These are phyloP conservation scores for Dactylis glomerata DNA, from an alignment of 176 grass and related monocot genomes.

Conservation along the genomic window DNA sequence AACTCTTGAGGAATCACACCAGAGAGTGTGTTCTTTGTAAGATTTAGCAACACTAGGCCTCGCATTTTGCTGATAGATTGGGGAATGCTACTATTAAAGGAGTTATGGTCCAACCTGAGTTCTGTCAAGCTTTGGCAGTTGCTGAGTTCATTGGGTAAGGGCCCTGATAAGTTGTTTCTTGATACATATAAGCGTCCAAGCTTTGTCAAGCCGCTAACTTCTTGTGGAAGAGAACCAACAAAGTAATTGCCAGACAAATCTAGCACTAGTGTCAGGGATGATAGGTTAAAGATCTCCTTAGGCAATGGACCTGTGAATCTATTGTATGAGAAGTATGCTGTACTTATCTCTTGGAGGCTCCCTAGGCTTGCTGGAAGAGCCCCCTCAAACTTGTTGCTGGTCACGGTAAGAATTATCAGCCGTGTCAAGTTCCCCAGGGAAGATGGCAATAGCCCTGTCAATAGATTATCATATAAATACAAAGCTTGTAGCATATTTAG, in stretches of 20 bases:
- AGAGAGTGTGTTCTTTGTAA: conserved; percentile 39
- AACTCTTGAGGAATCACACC: conserved; percentile 47
- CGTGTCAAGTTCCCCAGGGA: conserved; percentile 32
- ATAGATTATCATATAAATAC: neutral
- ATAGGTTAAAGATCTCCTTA: neutral
- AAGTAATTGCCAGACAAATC: conserved; percentile 40
- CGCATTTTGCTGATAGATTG: conserved; percentile 33
- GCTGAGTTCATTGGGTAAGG: neutral
- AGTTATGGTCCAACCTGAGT: conserved; percentile 42
- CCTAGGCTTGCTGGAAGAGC: neutral
- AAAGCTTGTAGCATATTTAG: conserved; percentile 24
- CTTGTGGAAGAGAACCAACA: conserved; percentile 31
- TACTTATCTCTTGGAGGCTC: neutral
- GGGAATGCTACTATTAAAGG: conserved; percentile 36
- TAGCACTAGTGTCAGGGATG: neutral
- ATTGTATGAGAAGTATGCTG: neutral
- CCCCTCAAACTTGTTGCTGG: conserved; percentile 1
- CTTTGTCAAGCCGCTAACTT: conserved; percentile 26
- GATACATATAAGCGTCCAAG: conserved; percentile 25
- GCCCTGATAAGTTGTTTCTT: conserved; percentile 19
- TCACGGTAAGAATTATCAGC: neutral
- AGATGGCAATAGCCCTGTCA: conserved; percentile 29
- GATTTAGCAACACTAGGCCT: conserved; percentile 31
- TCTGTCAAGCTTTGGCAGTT: conserved; percentile 38
- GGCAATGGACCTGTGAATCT: conserved; percentile 19